Conservation (phyloP, 345 rosid species). For the Litchi chinensis region DNA sequence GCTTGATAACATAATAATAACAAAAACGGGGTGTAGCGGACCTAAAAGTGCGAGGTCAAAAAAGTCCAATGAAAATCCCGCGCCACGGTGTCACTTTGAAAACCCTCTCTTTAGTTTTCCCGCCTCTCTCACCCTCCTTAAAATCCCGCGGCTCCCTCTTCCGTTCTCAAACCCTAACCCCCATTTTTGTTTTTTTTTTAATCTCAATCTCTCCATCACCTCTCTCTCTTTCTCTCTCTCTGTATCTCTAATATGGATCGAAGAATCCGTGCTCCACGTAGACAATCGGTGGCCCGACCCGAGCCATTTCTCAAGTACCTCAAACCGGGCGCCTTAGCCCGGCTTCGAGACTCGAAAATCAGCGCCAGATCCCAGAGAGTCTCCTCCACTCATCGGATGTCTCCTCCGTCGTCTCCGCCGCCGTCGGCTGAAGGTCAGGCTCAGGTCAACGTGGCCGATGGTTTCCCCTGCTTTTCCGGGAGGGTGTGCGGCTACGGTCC, state of each 20-base stretch:
- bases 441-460: constrained; percentile 7
- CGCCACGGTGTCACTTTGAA: constrained; percentile 17
- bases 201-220: not conserved
- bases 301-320: constrained; percentile 45
- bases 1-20: no score
- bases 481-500: constrained; percentile 42
- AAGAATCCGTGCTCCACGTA: constrained; percentile 19
- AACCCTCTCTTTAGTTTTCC: constrained; percentile 19
- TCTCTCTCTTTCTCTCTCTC: not conserved
- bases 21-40: no score
- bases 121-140: constrained; percentile 13
- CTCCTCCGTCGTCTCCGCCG: constrained; percentile 13
- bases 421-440: constrained; percentile 1
- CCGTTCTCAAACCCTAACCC: not conserved
- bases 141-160: not conserved
- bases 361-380: constrained; percentile 46
- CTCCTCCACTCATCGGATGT: constrained; percentile 8
- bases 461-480: constrained; percentile 33
- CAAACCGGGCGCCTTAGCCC: constrained; percentile 59
- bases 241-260: constrained; percentile 29
- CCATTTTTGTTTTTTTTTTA: not conserved
- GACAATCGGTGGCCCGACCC: constrained; percentile 16
- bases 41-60: not conserved
- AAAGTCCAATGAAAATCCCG: constrained; percentile 16
- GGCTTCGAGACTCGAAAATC: constrained; percentile 51